Base-by-base conservation (phyloP, 805 yeast genomes). In the Maudiozyma turicensis region DNA sequence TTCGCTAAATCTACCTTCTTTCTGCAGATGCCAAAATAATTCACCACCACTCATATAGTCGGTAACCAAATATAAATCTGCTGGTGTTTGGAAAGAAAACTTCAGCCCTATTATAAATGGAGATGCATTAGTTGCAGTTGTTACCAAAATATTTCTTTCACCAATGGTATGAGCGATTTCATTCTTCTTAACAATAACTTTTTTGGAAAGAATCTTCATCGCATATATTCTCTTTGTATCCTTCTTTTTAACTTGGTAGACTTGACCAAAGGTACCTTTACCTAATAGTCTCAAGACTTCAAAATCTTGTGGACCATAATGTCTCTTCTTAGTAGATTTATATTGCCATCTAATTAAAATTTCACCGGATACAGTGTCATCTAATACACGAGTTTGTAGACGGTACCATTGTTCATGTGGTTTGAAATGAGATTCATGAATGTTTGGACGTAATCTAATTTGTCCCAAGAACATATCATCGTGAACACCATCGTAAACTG, bases 1-100 rank as follows among this genome's bases (percentile, higher is more conserved):
- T 72, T 93, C 99, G 48, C 83, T 67, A 64, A 93, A 93, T 55
- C 96, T 78, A 42, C 97, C 96, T 66, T 93, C 98, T 64, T 89
- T 88, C 70, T 93, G 99, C 66, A 93, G 74, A 70, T 93, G 96
- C 95, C 95, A 89, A 65, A 88, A 88, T 55, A 93, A 74, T 70
- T 93, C 99, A 51, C 99, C 99, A 41, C 99, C 99, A 43, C 93
- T 82, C 98, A 93, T 91, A 70, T 86, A 93, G 70, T 93, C 99
- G 2, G 97, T 91, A 31, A 93, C 96, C 51, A 93, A 73, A 65
- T 90, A 93, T 53, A 93, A 74, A 68, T 93, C 98, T 0, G 86
- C 72, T 37, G 93, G 95, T 1, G 99, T 93, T 71, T 93, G 99
- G 69, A 93, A 93, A 0, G 96, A 86, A 65, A 93, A 91, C 70